Evolutionary conservation across 2,329 filamentous ascomycete species (phyloP).

Genomic region (Alternaria incomplexa): DNA sequence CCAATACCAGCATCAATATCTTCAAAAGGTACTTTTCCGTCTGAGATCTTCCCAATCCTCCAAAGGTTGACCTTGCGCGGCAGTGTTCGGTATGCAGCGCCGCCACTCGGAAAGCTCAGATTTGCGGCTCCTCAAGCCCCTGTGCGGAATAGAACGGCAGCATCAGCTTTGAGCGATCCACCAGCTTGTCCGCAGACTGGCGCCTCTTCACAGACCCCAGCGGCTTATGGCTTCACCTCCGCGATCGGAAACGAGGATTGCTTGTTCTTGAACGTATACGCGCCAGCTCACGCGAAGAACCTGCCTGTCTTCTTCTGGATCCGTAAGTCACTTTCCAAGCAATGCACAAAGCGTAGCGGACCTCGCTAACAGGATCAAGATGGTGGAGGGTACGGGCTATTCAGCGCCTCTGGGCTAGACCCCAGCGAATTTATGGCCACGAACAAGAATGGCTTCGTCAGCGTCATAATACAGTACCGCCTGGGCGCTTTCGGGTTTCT

Average conservation of each 20-base stretch:
- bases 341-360: conserved; percentile 36
- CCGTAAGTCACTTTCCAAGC: conserved; percentile 37
- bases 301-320: conserved; percentile 64
- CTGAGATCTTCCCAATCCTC: not conserved
- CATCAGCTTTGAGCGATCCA: conserved; percentile 52
- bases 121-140: conserved; percentile 60
- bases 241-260: conserved; percentile 49
- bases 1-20: conserved; percentile 31
- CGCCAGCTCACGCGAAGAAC: conserved; percentile 51
- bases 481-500: conserved; percentile 69
- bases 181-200: conserved; percentile 44
- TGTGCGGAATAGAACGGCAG: conserved; percentile 47
- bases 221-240: conserved; percentile 39
- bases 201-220: conserved; percentile 32
- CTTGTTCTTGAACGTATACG: conserved; percentile 50
- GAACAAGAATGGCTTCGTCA: conserved; percentile 58
- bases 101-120: conserved; percentile 59
- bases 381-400: conserved; percentile 49
- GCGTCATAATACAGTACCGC: conserved; percentile 69
- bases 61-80: not conserved
- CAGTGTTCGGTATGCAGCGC: conserved; percentile 57
- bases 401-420: conserved; percentile 37
- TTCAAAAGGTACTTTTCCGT: conserved; percentile 39
- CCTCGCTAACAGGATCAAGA: conserved; percentile 38
- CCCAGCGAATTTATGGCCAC: conserved; percentile 42